Percentiles rank a stretch among this genome's conserved stretches.
Conservation (phyloP, 225 moss, liverwort and hornwort species). For the Bryum argenteum region DNA sequence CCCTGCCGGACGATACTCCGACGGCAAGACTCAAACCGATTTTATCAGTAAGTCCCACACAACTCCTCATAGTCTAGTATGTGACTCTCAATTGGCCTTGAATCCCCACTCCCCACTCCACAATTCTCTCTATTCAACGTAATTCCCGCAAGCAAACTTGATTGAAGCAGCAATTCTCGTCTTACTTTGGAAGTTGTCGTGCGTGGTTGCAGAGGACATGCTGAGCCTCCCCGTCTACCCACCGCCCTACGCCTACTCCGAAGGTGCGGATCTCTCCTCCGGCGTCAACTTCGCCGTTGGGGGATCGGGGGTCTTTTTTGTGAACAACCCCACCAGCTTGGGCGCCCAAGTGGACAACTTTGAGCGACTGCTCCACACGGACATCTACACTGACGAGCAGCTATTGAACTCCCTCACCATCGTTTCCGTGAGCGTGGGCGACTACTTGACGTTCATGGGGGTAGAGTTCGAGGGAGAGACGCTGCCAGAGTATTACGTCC, state of each 20-base stretch:
- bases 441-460: conserved; percentile 1
- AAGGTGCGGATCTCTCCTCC: background rate
- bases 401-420: conserved; percentile 41
- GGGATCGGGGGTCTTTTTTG: background rate
- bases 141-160: no score
- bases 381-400: conserved; percentile 22
- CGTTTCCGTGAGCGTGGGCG: conserved; percentile 17
- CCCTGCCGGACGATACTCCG: conserved; percentile 43
- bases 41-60: conserved; percentile 34
- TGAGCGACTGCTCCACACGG: conserved; percentile 19
- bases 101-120: background rate
- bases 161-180: background rate
- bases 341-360: conserved; percentile 23
- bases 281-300: conserved; percentile 29
- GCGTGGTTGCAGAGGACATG: conserved; percentile 15
- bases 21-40: conserved; percentile 24
- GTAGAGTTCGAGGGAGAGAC: background rate
- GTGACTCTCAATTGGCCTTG: background rate
- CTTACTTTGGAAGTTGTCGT: background rate
- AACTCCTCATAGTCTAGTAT: background rate
- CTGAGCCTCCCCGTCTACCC: conserved; percentile 18
- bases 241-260: conserved; percentile 19
- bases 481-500: conserved; percentile 5
- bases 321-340: background rate
- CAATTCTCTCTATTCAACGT: background rate